Base-by-base conservation (phyloP, 352 stramenopile species). In the Bremia lactucae region DNA sequence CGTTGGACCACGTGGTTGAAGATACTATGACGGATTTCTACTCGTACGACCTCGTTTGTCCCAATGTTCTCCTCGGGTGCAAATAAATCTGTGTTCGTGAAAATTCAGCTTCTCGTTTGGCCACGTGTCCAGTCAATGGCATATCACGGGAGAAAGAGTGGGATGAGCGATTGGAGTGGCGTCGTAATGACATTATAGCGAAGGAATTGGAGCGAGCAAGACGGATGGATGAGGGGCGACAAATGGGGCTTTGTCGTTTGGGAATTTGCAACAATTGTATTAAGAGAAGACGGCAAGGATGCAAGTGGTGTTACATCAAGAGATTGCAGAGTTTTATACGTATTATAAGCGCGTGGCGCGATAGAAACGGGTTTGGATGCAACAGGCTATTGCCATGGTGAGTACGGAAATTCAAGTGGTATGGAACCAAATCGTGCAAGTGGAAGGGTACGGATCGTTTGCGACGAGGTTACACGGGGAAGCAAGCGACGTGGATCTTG, bases 21-120 rank as follows among this genome's bases (percentile, higher is more conserved):
- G 62, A 83, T 23, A 35, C 62, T 1, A 57, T 41, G 2, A 68
- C 80, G 31, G 75, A 91, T 45, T 68, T 91, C 31, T 69, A 85
- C 25, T 82, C 73, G 31, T 91, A 91, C 52, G 75, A 91, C 35
- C 64, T 91, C 2, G 79, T 91, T 13, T 91, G 79, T 52, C 79
- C 79, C 6, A 88, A 91, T 36, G 79, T 75, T 0, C 62, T 91
- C 31, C 59, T 91, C 6, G 79, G 79, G 0, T 91, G 79, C 45
- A 86, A 72, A 18, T 72, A 75, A 33, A 86, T 91, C 43, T 91
- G 78, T 31, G 68, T 72, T 4, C 60, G 79, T 8, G 75, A 87
- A 28, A 72, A 79, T 21, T 39, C 88, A 11, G 79, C 73, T 0
- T 58, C 64, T 16, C 79, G 88, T 47, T 50, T 91, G 2, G 56